Conservation (phyloP, 306 rosid genomes). For the Acacia acuminata region DNA sequence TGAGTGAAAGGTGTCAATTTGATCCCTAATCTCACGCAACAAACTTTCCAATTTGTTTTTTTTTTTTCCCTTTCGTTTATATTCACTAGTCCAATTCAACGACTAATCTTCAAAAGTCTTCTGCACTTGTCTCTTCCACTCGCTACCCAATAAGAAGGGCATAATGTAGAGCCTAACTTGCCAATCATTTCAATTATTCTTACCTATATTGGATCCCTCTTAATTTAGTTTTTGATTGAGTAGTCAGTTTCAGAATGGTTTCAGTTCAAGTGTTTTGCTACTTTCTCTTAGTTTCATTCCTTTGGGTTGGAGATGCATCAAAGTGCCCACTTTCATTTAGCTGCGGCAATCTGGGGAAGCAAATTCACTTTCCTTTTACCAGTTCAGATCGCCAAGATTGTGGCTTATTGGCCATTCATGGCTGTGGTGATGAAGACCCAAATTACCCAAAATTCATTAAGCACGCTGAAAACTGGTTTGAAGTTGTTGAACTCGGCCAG, state of each 20-base stretch:
- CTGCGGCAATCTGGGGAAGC: slow-evolving; percentile 12
- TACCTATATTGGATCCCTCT: no score
- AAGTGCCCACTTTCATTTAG: background rate
- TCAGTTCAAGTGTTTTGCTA: background rate
- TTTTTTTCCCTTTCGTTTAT: background rate
- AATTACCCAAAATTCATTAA: background rate
- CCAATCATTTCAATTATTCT: background rate
- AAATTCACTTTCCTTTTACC: slow-evolving; percentile 12
- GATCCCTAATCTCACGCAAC: no score
- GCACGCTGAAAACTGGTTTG: background rate
- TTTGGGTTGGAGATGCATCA: background rate
- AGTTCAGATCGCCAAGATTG: background rate
- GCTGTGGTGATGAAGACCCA: background rate
- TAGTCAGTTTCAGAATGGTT: background rate
- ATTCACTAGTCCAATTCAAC: background rate
- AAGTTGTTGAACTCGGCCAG: background rate
- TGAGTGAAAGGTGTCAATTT: no score
- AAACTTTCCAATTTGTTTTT: background rate
- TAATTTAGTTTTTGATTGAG: no score
- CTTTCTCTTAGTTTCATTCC: background rate
- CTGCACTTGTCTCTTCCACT: no score
- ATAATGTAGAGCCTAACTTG: background rate
- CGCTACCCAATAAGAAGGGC: no score
- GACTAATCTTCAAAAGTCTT: no score
- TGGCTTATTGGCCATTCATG: slow-evolving; percentile 6